These are phyloP conservation scores for Metschnikowia aberdeeniae DNA, from an alignment of 805 yeast genomes.

Conservation along the genomic window DNA sequence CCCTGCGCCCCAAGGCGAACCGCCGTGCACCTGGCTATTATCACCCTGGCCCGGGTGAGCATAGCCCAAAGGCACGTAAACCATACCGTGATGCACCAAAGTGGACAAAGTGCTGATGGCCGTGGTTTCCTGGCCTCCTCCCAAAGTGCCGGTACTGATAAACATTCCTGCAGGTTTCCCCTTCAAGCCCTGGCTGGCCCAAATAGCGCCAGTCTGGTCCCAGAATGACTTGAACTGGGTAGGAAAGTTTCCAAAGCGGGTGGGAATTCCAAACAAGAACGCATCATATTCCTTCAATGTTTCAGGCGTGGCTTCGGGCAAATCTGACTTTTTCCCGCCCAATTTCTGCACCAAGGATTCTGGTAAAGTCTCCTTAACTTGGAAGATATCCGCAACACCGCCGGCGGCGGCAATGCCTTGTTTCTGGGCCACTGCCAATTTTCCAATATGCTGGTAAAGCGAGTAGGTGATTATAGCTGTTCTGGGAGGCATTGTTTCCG, in stretches of 20 bases:
- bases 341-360: slow-evolving; percentile 52
- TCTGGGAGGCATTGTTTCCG: slow-evolving; percentile 29
- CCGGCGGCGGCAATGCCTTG: slow-evolving; percentile 72
- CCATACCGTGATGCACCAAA: slow-evolving; percentile 72
- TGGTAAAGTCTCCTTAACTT: slow-evolving; percentile 71
- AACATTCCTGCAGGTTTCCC: slow-evolving; percentile 77
- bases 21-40: slow-evolving; percentile 71
- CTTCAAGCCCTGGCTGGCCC: slow-evolving; percentile 65
- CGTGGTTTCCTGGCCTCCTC: slow-evolving; percentile 81
- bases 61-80: slow-evolving; percentile 76
- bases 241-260: slow-evolving; percentile 73
- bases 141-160: slow-evolving; percentile 65
- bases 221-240: slow-evolving; percentile 74
- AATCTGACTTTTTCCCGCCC: slow-evolving; percentile 47
- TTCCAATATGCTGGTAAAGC: slow-evolving; percentile 69
- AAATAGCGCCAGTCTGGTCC: slow-evolving; percentile 72
- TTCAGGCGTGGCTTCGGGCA: slow-evolving; percentile 47
- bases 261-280: slow-evolving; percentile 74
- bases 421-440: slow-evolving; percentile 62
- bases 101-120: slow-evolving; percentile 53
- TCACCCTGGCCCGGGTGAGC: slow-evolving; percentile 53
- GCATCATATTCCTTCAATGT: slow-evolving; percentile 64
- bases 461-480: slow-evolving; percentile 57
- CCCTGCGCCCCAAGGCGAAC: slow-evolving; percentile 88
- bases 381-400: slow-evolving; percentile 61